phyloP scores from a whole-genome alignment of 768 basidiomycete genomes.

The Lactifluus piperatus region DNA sequence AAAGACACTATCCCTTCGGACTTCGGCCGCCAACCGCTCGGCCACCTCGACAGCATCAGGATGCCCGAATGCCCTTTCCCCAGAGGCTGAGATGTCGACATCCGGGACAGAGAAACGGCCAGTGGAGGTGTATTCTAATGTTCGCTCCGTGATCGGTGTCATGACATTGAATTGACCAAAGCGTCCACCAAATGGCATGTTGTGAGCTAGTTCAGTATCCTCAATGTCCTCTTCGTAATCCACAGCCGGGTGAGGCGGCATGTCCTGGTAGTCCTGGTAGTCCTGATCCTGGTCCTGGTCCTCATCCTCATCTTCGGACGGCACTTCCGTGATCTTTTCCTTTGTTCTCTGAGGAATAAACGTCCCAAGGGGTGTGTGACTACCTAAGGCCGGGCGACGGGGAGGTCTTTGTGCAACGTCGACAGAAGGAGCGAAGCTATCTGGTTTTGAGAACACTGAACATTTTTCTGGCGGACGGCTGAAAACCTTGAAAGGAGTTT shows the following conservation, averaged over 20 bases:
- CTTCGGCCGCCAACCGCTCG: conserved; percentile 42
- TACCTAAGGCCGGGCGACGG: conserved; percentile 16
- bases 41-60: conserved; percentile 43
- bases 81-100: conserved; percentile 22
- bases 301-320: conserved; percentile 25
- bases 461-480: conserved; percentile 49
- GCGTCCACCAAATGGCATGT: conserved; percentile 57
- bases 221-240: conserved; percentile 20
- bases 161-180: conserved; percentile 84
- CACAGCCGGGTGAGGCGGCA: background rate
- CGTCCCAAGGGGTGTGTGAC: conserved; percentile 21
- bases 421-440: conserved; percentile 33
- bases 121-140: conserved; percentile 72
- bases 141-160: conserved; percentile 97
- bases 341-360: conserved; percentile 11
- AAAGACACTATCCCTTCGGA: conserved; percentile 23
- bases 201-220: conserved; percentile 23
- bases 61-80: conserved; percentile 21
- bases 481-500: conserved; percentile 52
- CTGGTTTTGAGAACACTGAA: conserved; percentile 21
- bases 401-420: conserved; percentile 19
- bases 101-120: conserved; percentile 36
- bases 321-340: conserved; percentile 5
- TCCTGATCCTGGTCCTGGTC: conserved; percentile 7
- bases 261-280: conserved; percentile 6